Conservation (phyloP, 139 green algal genomes). For the Chloropicon primus region DNA sequence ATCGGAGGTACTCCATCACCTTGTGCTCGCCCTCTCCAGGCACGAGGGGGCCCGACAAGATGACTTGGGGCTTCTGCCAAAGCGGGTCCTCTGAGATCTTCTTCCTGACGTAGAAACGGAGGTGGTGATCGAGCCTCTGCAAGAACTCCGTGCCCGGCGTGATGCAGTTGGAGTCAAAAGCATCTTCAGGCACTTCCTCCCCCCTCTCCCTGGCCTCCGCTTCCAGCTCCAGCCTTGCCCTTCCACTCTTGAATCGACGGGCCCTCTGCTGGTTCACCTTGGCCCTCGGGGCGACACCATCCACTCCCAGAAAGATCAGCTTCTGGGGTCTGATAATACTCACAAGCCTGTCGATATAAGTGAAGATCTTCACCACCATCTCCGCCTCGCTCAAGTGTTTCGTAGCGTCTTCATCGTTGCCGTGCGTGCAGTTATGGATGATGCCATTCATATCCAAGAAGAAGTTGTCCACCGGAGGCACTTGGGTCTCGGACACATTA, state of each 20-base stretch:
- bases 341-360: constrained; percentile 82
- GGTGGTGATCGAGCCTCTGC: constrained; percentile 46
- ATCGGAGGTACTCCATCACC: constrained; percentile 95
- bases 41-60: constrained; percentile 59
- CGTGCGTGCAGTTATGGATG: constrained; percentile 92
- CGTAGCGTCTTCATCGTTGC: constrained; percentile 47
- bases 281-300: constrained; percentile 78
- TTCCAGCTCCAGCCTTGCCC: neutral
- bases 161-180: constrained; percentile 91
- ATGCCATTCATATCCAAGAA: constrained; percentile 96
- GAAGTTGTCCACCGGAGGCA: constrained; percentile 71
- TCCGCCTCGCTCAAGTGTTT: constrained; percentile 65
- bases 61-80: constrained; percentile 44
- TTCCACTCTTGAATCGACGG: constrained; percentile 44
- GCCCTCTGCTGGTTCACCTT: constrained; percentile 96
- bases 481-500: constrained; percentile 41
- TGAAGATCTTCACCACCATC: constrained; percentile 80
- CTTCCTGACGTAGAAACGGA: constrained; percentile 73
- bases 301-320: constrained; percentile 88
- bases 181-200: constrained; percentile 26
- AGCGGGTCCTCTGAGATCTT: constrained; percentile 69
- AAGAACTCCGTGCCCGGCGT: constrained; percentile 74
- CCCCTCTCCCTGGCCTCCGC: constrained; percentile 21
- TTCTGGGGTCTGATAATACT: constrained; percentile 67
- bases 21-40: constrained; percentile 95